phyloP scores from a whole-genome alignment of 2,329 filamentous ascomycete species.

The Colletotrichum orchidophilum region DNA sequence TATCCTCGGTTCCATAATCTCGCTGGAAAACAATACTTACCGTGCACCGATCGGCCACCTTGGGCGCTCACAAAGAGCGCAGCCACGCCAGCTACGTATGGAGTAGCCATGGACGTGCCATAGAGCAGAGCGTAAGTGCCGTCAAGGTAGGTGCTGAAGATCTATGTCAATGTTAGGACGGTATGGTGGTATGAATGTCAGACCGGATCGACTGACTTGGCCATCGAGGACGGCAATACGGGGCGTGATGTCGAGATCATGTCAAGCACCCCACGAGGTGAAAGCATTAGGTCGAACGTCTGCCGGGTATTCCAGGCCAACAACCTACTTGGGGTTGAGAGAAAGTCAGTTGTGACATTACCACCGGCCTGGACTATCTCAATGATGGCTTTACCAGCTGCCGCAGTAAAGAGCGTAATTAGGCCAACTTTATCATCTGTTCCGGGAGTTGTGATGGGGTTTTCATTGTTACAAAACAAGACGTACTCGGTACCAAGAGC shows the following conservation, averaged over 20 bases:
- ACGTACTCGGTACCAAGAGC: constrained; percentile 41
- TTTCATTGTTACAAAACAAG: constrained; percentile 43
- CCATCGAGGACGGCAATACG: constrained; percentile 54
- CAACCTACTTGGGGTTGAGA: constrained; percentile 36
- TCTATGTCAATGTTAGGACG: not conserved
- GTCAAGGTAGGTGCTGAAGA: constrained; percentile 52
- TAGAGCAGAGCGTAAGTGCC: constrained; percentile 48
- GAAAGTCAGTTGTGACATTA: constrained; percentile 44
- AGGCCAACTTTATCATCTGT: constrained; percentile 29
- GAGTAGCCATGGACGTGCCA: constrained; percentile 60
- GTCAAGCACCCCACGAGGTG: constrained; percentile 54
- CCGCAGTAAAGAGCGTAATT: constrained; percentile 37
- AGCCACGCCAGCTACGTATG: constrained; percentile 54
- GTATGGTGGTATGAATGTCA: rapidly evolving
- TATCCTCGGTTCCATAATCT: not conserved
- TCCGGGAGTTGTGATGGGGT: constrained; percentile 29
- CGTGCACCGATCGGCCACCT: constrained; percentile 43
- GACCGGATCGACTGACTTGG: constrained; percentile 29
- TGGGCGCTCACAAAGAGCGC: constrained; percentile 46
- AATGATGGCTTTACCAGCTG: constrained; percentile 40
- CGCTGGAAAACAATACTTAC: constrained; percentile 10
- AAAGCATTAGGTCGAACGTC: constrained; percentile 49
- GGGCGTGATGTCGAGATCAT: constrained; percentile 54
- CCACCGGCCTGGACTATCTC: constrained; percentile 38
- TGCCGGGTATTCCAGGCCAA: constrained; percentile 36